These are phyloP conservation scores for Citrullus mucosospermus DNA, from an alignment of 306 rosid species.

Conservation along the genomic window DNA sequence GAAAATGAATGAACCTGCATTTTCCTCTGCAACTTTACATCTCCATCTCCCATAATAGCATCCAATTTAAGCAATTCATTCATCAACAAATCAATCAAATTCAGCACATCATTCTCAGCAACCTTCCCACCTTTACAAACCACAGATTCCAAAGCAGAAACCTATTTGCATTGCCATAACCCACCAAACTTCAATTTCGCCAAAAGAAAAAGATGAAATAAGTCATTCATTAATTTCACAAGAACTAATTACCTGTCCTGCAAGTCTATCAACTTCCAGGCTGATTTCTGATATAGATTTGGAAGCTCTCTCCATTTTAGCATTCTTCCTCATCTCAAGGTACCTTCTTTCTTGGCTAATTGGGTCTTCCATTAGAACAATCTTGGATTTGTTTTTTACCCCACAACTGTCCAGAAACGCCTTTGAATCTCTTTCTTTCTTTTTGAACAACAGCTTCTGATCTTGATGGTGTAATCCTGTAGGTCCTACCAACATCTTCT, in stretches of 20 bases:
- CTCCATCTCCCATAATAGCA: constrained; percentile 73
- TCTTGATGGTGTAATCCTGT: constrained; percentile 87
- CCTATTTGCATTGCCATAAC: constrained; percentile 28
- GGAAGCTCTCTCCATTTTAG: constrained; percentile 84
- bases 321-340: constrained; percentile 67
- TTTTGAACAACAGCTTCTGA: constrained; percentile 77
- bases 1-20: constrained; percentile 59
- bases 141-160: constrained; percentile 69
- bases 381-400: constrained; percentile 72
- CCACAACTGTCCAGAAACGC: constrained; percentile 66
- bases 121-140: constrained; percentile 69
- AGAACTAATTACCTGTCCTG: constrained; percentile 43
- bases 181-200: not conserved
- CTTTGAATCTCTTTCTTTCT: constrained; percentile 90
- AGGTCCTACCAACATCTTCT: constrained; percentile 75
- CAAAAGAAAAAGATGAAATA: not conserved
- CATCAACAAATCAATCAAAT: constrained; percentile 74
- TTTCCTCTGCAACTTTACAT: constrained; percentile 88
- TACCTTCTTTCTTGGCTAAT: constrained; percentile 74
- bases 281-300: constrained; percentile 73
- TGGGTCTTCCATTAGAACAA: constrained; percentile 71
- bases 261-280: constrained; percentile 80
- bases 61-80: constrained; percentile 80
- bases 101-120: constrained; percentile 58
- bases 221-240: not conserved